Evolutionary conservation across 805 yeast genomes (phyloP).

Genomic region (Hermanozyma aechmeae): DNA sequence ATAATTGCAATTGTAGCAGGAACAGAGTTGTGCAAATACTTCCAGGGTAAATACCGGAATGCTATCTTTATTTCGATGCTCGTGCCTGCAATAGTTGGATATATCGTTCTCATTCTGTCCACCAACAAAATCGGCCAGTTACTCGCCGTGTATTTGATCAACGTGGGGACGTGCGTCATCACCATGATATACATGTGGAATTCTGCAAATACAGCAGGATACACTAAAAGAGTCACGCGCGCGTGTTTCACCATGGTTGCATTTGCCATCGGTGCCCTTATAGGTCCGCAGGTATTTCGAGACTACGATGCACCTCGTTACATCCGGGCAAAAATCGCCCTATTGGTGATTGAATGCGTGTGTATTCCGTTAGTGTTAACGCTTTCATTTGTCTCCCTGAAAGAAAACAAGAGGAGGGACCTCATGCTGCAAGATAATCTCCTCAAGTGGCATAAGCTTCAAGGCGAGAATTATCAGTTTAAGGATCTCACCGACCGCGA

Average conservation of each 20-base stretch:
- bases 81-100: slow-evolving; percentile 25
- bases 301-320: slow-evolving; percentile 4
- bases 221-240: slow-evolving; percentile 12
- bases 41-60: slow-evolving; percentile 15
- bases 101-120: slow-evolving; percentile 32
- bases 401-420: slow-evolving; percentile 46
- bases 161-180: slow-evolving; percentile 50
- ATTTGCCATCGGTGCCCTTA: slow-evolving; percentile 24
- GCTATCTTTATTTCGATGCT: slow-evolving; percentile 21
- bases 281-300: slow-evolving; percentile 18
- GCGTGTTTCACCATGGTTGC: slow-evolving; percentile 12
- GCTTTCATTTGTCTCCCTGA: slow-evolving; percentile 33
- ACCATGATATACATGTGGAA: slow-evolving; percentile 56
- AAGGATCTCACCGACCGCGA: slow-evolving; percentile 52
- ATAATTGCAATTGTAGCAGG: slow-evolving; percentile 21
- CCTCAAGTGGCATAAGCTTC: slow-evolving; percentile 3
- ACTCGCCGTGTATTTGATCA: slow-evolving; percentile 38
- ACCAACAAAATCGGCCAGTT: slow-evolving; percentile 34
- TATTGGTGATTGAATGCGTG: slow-evolving; percentile 4
- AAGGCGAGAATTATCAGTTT: slow-evolving; percentile 33
- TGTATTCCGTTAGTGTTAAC: slow-evolving; percentile 4
- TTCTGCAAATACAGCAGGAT: slow-evolving; percentile 26
- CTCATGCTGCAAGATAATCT: slow-evolving; percentile 15
- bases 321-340: slow-evolving; percentile 3
- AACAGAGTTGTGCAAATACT: slow-evolving; percentile 20